Base-by-base conservation (phyloP, 2,329 filamentous ascomycete genomes). In the Calonectria pauciramosa region DNA sequence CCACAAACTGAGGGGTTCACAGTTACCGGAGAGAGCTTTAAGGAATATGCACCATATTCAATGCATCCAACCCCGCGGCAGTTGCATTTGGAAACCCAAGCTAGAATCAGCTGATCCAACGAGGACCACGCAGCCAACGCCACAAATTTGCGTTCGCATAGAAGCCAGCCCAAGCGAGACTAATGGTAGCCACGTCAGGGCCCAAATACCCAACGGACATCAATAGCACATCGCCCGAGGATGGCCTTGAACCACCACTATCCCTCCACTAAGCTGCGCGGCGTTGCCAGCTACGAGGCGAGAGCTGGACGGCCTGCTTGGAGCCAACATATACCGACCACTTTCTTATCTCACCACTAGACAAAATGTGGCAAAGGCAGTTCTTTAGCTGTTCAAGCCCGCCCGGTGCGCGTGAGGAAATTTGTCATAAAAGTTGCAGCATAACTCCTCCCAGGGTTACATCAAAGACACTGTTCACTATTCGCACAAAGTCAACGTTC, bases 241-340 rank as follows among this genome's bases (percentile, higher is more conserved):
- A 51, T 70, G 36, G 71, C 71, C 66, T 65, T 67, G 69, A 66
- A 68, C 71, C 66, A 44, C 49, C 59, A 20, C 51, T 30, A 73
- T 38, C 71, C 66, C 66, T 60, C 49, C 65, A 64, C 59, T 60
- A 41, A 66, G 56, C 51, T 30, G 64, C 36, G 67, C 41, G 54
- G 63, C 36, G 47, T 36, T 68, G 32, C 54, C 70, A 49, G 20
- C 56, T 38, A 59, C 34, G 56, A 69, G 41, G 66, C 65, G 49
- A 69, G 66, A 14, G 23, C 26, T 47, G 11, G 34, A 34, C 64
- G 64, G 64, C 47, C 36, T 34, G 34, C 38, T 63, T 18, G 20
- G 13, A 18, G n/a, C 38, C 23, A 26, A 26, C 7, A 38, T 26
- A 11, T 63, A 2, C 38, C 4, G 36, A n/a, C 23, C 38, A 16